phyloP scores from a whole-genome alignment of 2,329 filamentous ascomycete species.

The Claviceps sorghi region DNA sequence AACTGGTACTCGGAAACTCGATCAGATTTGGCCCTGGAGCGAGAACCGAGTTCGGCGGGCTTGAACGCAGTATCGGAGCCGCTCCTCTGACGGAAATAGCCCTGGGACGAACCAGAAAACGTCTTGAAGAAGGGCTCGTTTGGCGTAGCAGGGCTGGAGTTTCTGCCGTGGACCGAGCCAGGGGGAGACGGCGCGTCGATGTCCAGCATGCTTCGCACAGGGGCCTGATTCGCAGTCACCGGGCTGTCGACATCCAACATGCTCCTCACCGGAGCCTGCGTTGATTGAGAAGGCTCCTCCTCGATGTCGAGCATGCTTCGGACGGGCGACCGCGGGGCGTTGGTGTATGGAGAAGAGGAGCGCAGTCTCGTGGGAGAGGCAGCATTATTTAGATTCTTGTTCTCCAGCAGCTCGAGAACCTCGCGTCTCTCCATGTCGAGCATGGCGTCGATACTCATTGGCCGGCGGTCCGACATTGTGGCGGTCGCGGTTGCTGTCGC shows the following conservation, averaged over 20 bases:
- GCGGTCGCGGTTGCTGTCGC: neutral
- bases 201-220: constrained; percentile 39
- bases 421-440: constrained; percentile 65
- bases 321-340: constrained; percentile 48
- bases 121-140: constrained; percentile 11
- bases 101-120: constrained; percentile 9
- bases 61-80: constrained; percentile 39
- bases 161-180: constrained; percentile 13
- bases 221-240: constrained; percentile 22
- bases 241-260: constrained; percentile 46
- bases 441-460: constrained; percentile 63
- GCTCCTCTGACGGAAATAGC: constrained; percentile 30
- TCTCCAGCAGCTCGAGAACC: constrained; percentile 55
- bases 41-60: constrained; percentile 30
- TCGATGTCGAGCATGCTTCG: constrained; percentile 53
- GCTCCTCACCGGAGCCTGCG: constrained; percentile 45
- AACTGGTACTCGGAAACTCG: constrained; percentile 46
- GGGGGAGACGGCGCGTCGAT: constrained; percentile 25
- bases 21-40: constrained; percentile 19
- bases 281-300: constrained; percentile 20
- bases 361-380: constrained; percentile 24
- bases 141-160: constrained; percentile 21
- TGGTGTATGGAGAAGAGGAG: constrained; percentile 39
- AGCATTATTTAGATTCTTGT: constrained; percentile 19
- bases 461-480: constrained; percentile 23